phyloP scores from a whole-genome alignment of 768 basidiomycete species.

The Leucocoprinus birnbaumii region DNA sequence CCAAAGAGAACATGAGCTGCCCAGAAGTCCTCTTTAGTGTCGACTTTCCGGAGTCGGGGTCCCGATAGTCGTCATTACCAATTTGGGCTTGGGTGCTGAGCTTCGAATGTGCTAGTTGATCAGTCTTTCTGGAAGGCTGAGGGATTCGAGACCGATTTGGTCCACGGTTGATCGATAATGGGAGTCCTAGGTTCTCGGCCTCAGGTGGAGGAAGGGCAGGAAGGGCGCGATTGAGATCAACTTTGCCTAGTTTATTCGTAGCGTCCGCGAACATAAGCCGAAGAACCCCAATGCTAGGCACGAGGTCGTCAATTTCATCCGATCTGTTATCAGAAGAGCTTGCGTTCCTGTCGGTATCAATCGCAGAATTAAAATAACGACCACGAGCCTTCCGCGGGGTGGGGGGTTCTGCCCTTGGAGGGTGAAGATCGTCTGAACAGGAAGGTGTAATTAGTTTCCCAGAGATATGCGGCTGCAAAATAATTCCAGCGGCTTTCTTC shows the following conservation, averaged over 20 bases:
- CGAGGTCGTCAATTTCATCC: constrained; percentile 18
- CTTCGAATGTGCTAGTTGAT: background rate
- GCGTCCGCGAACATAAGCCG: constrained; percentile 26
- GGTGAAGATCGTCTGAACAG: constrained; percentile 33
- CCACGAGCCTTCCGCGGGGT: constrained; percentile 8
- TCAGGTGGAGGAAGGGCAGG: constrained; percentile 61
- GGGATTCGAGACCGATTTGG: background rate
- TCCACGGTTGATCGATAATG: background rate
- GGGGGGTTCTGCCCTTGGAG: constrained; percentile 13
- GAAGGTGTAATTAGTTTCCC: constrained; percentile 62
- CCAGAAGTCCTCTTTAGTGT: background rate
- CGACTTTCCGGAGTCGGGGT: background rate
- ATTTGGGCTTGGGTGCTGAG: background rate
- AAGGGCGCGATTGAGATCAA: constrained; percentile 17
- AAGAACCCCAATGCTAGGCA: constrained; percentile 12
- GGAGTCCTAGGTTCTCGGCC: background rate
- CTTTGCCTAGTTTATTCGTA: constrained; percentile 10
- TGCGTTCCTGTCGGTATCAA: constrained; percentile 8
- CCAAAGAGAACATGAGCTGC: constrained; percentile 9
- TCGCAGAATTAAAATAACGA: background rate
- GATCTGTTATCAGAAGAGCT: constrained; percentile 9
- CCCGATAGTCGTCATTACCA: background rate
- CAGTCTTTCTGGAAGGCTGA: background rate
- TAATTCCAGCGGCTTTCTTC: background rate
- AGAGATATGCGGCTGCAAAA: constrained; percentile 37